phyloP scores from a whole-genome alignment of 495 filamentous ascomycete species.

The Physcia stellaris region DNA sequence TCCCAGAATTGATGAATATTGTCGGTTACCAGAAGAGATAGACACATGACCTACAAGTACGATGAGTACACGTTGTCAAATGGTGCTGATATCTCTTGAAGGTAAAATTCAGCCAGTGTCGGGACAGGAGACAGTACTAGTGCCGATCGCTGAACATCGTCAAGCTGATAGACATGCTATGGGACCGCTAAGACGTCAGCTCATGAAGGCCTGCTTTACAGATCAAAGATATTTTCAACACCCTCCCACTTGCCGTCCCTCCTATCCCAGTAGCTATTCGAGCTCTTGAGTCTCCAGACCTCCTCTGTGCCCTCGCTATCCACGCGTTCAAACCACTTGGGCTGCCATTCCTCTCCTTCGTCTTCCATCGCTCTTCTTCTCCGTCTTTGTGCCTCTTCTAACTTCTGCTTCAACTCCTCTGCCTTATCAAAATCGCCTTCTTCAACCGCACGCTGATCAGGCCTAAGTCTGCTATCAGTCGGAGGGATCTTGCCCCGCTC shows the following conservation, averaged over 20 bases:
- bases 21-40: too few species aligned
- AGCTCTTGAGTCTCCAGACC: conserved; percentile 73
- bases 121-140: too few species aligned
- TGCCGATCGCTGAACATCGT: too few species aligned
- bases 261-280: conserved; percentile 88
- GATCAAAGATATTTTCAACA: conserved; percentile 58
- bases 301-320: conserved; percentile 42
- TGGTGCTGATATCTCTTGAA: too few species aligned
- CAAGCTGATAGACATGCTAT: too few species aligned
- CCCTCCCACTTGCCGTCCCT: conserved; percentile 56
- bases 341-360: conserved; percentile 50
- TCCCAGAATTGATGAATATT: too few species aligned
- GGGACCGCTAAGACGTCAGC: too few species aligned
- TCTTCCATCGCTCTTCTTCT: conserved; percentile 65
- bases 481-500: conserved; percentile 59
- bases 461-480: conserved; percentile 71
- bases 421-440: conserved; percentile 70
- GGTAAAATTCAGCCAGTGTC: too few species aligned
- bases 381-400: conserved; percentile 76
- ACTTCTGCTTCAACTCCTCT: conserved; percentile 63
- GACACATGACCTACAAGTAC: too few species aligned
- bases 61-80: too few species aligned
- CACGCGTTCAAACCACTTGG: conserved; percentile 71
- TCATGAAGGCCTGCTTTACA: background rate
- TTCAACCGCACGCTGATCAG: conserved; percentile 86